Conservation (phyloP, 257 asterid species). For the Nicotiana obtusifolia region DNA sequence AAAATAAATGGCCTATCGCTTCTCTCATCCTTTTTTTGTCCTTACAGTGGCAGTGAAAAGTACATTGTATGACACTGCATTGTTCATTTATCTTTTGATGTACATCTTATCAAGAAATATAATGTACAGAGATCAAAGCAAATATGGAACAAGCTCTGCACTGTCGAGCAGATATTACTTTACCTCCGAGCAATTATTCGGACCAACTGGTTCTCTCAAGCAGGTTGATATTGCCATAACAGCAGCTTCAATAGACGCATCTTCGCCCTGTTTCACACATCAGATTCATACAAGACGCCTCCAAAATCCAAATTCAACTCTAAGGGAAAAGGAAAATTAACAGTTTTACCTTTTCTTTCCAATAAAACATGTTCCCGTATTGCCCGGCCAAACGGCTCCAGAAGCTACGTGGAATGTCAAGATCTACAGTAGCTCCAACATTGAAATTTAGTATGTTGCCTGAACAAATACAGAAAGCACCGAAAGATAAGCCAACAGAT, state of each 20-base stretch:
- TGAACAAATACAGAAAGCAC: constrained; percentile 14
- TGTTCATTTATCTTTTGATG: neutral
- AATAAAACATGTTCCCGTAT: constrained; percentile 85
- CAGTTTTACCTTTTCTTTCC: constrained; percentile 77
- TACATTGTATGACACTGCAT: neutral
- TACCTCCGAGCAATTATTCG: constrained; percentile 70
- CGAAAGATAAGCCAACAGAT: neutral
- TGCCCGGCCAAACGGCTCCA: constrained; percentile 93
- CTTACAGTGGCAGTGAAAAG: neutral
- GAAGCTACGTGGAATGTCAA: constrained; percentile 89
- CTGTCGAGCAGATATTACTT: constrained; percentile 20
- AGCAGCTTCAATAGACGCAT: constrained; percentile 83
- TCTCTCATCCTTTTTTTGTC: neutral
- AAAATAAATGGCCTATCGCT: neutral
- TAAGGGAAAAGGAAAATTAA: neutral
- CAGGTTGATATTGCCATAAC: constrained; percentile 73
- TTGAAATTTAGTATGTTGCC: constrained; percentile 91
- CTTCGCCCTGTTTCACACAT: constrained; percentile 60
- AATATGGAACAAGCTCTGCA: neutral
- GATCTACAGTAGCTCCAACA: constrained; percentile 81
- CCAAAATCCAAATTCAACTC: neutral
- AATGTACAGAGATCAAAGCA: neutral
- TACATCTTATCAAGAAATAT: neutral
- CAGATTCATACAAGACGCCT: neutral
- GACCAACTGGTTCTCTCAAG: constrained; percentile 70